Conservation (phyloP, 495 filamentous ascomycete genomes). For the Chaetomium tenue region DNA sequence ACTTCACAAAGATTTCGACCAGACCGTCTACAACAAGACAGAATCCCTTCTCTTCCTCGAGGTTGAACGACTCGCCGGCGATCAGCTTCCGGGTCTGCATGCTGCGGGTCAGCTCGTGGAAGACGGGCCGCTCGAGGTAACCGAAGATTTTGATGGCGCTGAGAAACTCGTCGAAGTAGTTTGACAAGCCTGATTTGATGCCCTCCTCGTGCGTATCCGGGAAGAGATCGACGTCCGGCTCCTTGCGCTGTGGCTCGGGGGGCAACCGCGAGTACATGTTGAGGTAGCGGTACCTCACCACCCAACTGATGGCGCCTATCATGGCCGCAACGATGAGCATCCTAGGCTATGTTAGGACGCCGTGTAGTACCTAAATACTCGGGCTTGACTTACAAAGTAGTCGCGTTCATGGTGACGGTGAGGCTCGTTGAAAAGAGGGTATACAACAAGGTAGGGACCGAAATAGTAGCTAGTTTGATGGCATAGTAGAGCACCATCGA, state of each 20-base stretch:
- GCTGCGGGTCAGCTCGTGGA: slow-evolving; percentile 93
- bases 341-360: slow-evolving; percentile 40
- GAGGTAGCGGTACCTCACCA: slow-evolving; percentile 87
- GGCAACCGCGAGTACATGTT: slow-evolving; percentile 95
- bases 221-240: slow-evolving; percentile 91
- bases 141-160: slow-evolving; percentile 99
- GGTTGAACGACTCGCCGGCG: slow-evolving; percentile 87
- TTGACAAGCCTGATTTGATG: slow-evolving; percentile 84
- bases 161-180: slow-evolving; percentile 95
- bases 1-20: slow-evolving; percentile 98
- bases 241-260: slow-evolving; percentile 91
- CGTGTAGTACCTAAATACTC: no score
- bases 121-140: slow-evolving; percentile 92
- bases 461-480: slow-evolving; percentile 83
- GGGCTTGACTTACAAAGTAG: slow-evolving; percentile 68
- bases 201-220: slow-evolving; percentile 88
- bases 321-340: slow-evolving; percentile 74
- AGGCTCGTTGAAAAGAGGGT: slow-evolving; percentile 91
- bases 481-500: slow-evolving; percentile 77
- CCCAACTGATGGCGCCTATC: slow-evolving; percentile 81
- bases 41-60: slow-evolving; percentile 97
- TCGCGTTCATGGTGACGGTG: slow-evolving; percentile 98
- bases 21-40: slow-evolving; percentile 95
- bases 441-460: slow-evolving; percentile 84
- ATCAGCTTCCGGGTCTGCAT: slow-evolving; percentile 98